Evolutionary conservation across 2,329 filamentous ascomycete genomes (phyloP).

Genomic region (Cryoendolithus antarcticus): DNA sequence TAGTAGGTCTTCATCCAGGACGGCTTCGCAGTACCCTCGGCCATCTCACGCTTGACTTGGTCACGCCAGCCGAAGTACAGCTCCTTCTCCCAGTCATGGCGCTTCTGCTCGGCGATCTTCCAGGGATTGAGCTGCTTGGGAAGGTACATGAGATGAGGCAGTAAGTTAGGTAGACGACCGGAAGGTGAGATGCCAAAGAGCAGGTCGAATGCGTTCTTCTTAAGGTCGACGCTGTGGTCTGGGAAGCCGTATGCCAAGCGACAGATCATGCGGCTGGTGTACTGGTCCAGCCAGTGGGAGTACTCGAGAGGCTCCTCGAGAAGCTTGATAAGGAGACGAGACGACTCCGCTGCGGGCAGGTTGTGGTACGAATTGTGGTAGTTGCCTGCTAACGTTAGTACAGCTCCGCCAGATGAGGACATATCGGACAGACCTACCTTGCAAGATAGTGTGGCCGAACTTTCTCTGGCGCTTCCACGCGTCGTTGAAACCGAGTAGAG

Average conservation of each 20-base stretch:
- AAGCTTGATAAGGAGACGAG: not conserved
- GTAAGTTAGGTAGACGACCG: constrained; percentile 40
- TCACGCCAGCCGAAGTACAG: constrained; percentile 33
- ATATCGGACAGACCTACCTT: no score
- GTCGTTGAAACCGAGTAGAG: not conserved
- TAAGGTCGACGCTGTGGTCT: not conserved
- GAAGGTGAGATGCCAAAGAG: constrained; percentile 43
- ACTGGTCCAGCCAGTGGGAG: not conserved
- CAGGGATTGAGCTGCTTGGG: constrained; percentile 37
- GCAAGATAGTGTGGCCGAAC: not conserved
- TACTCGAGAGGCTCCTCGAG: not conserved
- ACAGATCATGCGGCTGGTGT: not conserved
- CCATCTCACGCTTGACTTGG: constrained; percentile 26
- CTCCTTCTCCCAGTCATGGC: constrained; percentile 38
- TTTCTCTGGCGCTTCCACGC: constrained; percentile 1
- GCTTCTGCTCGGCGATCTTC: constrained; percentile 38
- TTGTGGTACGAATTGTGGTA: not conserved
- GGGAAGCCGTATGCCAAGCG: constrained; percentile 1
- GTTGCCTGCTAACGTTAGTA: no score
- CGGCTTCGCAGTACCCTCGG: constrained; percentile 23
- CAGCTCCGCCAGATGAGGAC: no score
- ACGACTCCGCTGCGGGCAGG: not conserved
- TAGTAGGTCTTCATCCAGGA: constrained; percentile 29
- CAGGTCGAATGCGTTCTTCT: constrained; percentile 37
- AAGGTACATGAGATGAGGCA: constrained; percentile 39